phyloP scores from a whole-genome alignment of 2,329 filamentous ascomycete species.

The Penicillium carneum region DNA sequence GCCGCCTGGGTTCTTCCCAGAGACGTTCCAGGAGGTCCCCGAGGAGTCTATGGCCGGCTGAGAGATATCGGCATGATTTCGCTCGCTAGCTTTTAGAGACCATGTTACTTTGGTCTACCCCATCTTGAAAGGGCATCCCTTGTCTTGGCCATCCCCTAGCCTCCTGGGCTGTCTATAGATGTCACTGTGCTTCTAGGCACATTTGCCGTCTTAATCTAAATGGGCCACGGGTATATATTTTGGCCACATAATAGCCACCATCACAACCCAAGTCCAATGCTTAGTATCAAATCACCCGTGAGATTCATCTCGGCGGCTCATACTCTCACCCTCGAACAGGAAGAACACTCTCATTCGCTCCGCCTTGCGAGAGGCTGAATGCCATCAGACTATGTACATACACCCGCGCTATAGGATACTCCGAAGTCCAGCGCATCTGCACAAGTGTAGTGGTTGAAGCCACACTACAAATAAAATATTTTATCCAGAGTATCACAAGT shows the following conservation, averaged over 20 bases:
- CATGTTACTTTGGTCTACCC: background rate
- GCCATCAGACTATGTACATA: slow-evolving; percentile 11
- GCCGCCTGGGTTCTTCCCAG: slow-evolving; percentile 52
- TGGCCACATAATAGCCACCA: background rate
- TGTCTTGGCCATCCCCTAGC: background rate
- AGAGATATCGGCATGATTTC: background rate
- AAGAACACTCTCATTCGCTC: background rate
- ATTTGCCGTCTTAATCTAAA: background rate
- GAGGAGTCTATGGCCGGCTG: slow-evolving; percentile 13
- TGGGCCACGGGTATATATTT: background rate
- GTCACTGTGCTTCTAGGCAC: background rate
- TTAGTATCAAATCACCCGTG: background rate
- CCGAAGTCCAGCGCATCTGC: slow-evolving; percentile 3
- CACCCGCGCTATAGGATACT: slow-evolving; percentile 2
- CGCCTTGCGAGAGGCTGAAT: background rate
- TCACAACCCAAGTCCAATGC: background rate
- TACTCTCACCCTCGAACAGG: background rate
- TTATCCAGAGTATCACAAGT: background rate
- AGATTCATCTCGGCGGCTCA: background rate
- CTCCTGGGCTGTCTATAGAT: background rate
- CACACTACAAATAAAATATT: background rate
- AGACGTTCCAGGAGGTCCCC: slow-evolving; percentile 46
- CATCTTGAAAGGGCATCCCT: background rate
- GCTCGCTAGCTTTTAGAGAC: background rate
- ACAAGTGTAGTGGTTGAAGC: background rate